Evolutionary conservation across 78 protist genomes (phyloP).

Genomic region (Monocercomonoides exilis): DNA sequence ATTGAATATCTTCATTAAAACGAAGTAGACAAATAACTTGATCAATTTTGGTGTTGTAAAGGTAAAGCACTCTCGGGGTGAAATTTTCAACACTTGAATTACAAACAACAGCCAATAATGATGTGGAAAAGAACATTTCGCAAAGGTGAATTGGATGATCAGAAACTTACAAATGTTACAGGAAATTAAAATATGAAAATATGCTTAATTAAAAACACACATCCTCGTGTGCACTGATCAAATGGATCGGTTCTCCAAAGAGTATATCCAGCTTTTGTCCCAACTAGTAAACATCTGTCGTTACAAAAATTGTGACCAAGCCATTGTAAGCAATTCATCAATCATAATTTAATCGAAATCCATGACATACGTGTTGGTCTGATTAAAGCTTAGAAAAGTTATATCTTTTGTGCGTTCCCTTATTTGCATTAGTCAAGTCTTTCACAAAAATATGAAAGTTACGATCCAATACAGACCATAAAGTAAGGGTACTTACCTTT

Average conservation of each 20-base stretch:
- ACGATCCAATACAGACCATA: no score
- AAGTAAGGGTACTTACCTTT: no score
- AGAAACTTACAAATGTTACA: background rate
- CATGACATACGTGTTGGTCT: background rate
- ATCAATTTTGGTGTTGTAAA: background rate
- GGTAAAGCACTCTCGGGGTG: background rate
- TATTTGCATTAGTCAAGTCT: background rate
- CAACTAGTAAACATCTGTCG: background rate
- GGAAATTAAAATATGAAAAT: background rate
- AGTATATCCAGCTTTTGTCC: background rate
- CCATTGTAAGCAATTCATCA: background rate
- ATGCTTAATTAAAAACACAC: background rate
- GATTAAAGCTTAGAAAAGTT: background rate
- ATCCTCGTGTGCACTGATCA: conserved; percentile 2
- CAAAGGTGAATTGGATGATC: background rate
- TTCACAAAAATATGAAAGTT: no score
- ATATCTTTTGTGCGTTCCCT: background rate
- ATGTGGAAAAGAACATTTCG: conserved; percentile 6
- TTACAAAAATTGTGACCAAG: background rate
- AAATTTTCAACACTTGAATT: background rate
- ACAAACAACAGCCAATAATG: background rate
- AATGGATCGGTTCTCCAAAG: background rate
- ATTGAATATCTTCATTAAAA: background rate
- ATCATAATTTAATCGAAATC: background rate
- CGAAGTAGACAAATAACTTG: background rate